Conservation (phyloP, 306 rosid genomes). For the Cercis canadensis region DNA sequence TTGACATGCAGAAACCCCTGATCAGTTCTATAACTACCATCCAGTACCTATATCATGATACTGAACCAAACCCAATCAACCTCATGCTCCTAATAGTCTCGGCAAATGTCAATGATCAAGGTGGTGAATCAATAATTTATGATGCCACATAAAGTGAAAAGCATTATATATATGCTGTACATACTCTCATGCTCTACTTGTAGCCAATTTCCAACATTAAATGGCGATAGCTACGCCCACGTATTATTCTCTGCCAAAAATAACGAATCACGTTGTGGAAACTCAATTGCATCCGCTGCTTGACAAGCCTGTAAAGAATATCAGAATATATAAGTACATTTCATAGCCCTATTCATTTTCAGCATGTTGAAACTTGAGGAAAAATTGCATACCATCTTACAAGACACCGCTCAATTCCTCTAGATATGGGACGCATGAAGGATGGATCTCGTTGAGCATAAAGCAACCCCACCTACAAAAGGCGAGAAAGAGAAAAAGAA, state of each 20-base stretch:
- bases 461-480: constrained; percentile 81
- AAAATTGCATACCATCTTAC: constrained; percentile 80
- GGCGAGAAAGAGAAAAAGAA: constrained; percentile 10
- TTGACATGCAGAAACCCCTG: constrained; percentile 23
- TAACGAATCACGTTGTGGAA: constrained; percentile 48
- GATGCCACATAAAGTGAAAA: not conserved
- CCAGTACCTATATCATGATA: constrained; percentile 1
- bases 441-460: constrained; percentile 92
- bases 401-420: constrained; percentile 87
- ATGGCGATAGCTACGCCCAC: constrained; percentile 97
- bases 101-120: not conserved
- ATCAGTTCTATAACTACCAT: constrained; percentile 23
- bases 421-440: constrained; percentile 85
- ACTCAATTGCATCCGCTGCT: constrained; percentile 74
- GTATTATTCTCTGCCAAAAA: constrained; percentile 75
- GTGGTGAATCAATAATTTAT: not conserved
- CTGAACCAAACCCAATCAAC: constrained; percentile 13
- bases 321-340: constrained; percentile 8
- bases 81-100: not conserved
- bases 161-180: constrained; percentile 40
- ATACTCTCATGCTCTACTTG: constrained; percentile 56
- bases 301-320: constrained; percentile 75
- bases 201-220: constrained; percentile 80
- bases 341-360: constrained; percentile 13
- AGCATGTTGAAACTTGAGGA: constrained; percentile 24